Evolutionary conservation across 2,329 filamentous ascomycete genomes (phyloP).

Genomic region (Berkeleyomyces rouxiae): DNA sequence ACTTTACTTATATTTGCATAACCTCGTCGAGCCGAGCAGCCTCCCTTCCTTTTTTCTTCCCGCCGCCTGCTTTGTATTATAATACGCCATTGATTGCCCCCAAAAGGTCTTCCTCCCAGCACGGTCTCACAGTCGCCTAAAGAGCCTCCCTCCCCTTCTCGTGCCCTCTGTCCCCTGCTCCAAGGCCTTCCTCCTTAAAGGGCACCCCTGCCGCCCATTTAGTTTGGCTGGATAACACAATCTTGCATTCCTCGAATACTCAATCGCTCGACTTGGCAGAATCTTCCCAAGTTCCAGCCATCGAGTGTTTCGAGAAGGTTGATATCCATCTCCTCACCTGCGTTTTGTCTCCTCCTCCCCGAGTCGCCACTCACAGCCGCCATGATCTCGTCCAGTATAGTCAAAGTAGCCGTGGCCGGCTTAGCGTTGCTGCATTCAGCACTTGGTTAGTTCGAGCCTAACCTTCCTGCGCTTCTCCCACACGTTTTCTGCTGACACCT

Average conservation of each 20-base stretch:
- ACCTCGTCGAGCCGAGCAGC: too few species aligned
- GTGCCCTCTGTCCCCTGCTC: not conserved
- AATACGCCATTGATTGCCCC: too few species aligned
- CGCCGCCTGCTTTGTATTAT: too few species aligned
- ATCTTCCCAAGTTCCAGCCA: not conserved
- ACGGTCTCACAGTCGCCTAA: too few species aligned
- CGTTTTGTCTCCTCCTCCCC: not conserved
- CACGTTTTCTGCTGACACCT: not conserved
- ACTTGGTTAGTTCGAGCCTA: slow-evolving; percentile 6
- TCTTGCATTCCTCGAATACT: not conserved
- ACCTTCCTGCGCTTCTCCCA: not conserved
- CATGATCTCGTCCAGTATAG: slow-evolving; percentile 3
- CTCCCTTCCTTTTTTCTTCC: too few species aligned
- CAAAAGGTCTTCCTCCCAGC: too few species aligned
- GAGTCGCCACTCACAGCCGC: not conserved
- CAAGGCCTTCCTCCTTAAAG: not conserved
- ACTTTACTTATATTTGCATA: too few species aligned
- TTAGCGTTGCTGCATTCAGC: slow-evolving; percentile 9
- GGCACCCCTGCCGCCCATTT: too few species aligned
- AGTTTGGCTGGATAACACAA: not conserved
- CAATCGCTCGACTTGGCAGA: not conserved
- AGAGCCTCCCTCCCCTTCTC: not conserved
- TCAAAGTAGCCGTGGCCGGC: slow-evolving; percentile 2
- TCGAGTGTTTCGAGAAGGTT: not conserved
- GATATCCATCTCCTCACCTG: not conserved